A percentile compares a stretch with the other conserved stretches of the same genome.
phyloP scores from a whole-genome alignment of 768 basidiomycete species.

The Russula compacta region DNA sequence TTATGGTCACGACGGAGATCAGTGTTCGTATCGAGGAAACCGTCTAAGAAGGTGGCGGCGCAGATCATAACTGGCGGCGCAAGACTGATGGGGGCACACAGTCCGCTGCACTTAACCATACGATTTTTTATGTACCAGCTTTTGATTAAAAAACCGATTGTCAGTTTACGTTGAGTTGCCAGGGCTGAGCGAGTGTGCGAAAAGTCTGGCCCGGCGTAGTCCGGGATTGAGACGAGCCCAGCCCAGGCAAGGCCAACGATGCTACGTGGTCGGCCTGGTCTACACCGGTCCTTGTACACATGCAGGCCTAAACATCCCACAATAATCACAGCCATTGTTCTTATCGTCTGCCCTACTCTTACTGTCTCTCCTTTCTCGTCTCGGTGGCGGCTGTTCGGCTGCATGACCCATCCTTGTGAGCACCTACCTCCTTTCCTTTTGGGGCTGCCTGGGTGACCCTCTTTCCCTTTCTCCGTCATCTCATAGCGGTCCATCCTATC shows the following conservation, averaged over 20 bases:
- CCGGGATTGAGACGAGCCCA: not conserved
- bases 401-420: constrained; percentile 17
- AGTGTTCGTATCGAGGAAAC: constrained; percentile 1
- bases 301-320: constrained; percentile 6
- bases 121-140: not conserved
- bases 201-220: not conserved
- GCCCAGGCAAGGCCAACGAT: not conserved
- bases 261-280: constrained; percentile 2
- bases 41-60: not conserved
- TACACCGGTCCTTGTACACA: constrained; percentile 1
- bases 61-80: not conserved
- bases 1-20: constrained; percentile 9
- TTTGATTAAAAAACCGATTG: not conserved
- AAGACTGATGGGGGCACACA: not conserved
- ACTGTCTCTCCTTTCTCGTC: constrained; percentile 12
- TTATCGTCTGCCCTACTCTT: not conserved
- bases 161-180: not conserved
- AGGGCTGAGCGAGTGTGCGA: constrained; percentile 4
- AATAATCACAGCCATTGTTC: constrained; percentile 2
- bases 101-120: not conserved
- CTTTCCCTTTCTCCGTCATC: constrained; percentile 16
- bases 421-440: constrained; percentile 17
- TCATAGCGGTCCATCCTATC: constrained; percentile 7
- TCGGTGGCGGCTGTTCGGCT: constrained; percentile 16
- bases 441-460: constrained; percentile 12